These are phyloP conservation scores for Globisporangium abappressorium DNA, from an alignment of 352 stramenopile genomes.

Conservation along the genomic window DNA sequence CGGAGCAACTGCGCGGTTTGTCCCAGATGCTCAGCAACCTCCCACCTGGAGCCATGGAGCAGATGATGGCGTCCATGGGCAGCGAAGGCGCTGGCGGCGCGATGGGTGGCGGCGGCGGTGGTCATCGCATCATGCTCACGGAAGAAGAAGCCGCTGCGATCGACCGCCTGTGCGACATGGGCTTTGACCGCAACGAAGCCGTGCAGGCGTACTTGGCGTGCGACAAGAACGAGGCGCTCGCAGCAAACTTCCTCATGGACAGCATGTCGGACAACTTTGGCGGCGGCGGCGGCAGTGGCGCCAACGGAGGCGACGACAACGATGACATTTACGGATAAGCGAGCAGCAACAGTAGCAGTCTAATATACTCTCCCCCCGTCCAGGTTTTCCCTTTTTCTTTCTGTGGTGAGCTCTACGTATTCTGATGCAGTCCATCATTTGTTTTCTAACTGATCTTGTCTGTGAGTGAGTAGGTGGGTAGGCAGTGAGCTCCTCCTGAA, in stretches of 20 bases:
- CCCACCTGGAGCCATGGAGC: conserved; percentile 77
- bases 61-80: conserved; percentile 86
- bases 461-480: not conserved
- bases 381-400: not conserved
- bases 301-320: conserved; percentile 59
- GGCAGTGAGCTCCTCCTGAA: not conserved
- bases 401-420: not conserved
- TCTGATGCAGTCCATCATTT: not conserved
- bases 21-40: conserved; percentile 87
- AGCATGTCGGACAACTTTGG: conserved; percentile 69
- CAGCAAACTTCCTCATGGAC: conserved; percentile 99
- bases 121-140: conserved; percentile 71
- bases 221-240: conserved; percentile 99
- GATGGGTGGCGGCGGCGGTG: conserved; percentile 22
- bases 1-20: conserved; percentile 79
- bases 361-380: not conserved
- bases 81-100: conserved; percentile 29
- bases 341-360: not conserved
- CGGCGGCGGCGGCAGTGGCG: conserved; percentile 36
- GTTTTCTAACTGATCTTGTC: not conserved
- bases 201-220: conserved; percentile 98
- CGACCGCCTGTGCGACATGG: conserved; percentile 79
- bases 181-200: conserved; percentile 89
- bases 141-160: conserved; percentile 80
- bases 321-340: conserved; percentile 88